A percentile compares a stretch with the other conserved stretches of the same genome.
Evolutionary conservation across 768 basidiomycete species (phyloP).

Genomic region (Stropharia rugosoannulata): DNA sequence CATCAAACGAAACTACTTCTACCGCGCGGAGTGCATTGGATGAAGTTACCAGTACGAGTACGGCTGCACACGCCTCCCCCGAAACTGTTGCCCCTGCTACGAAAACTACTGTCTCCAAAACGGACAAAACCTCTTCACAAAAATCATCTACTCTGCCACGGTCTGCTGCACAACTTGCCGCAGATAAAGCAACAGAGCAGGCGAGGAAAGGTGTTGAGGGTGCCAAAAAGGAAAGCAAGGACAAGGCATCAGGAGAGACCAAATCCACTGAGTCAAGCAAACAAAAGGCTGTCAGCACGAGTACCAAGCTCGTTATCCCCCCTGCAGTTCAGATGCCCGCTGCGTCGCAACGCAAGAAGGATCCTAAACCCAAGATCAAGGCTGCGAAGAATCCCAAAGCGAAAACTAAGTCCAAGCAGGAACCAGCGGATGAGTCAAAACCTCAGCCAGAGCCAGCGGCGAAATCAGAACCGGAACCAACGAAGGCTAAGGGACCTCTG

Average conservation of each 20-base stretch:
- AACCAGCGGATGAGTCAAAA: background rate
- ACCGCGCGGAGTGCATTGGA: too few species aligned
- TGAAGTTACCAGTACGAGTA: too few species aligned
- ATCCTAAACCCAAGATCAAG: background rate
- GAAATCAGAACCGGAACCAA: background rate
- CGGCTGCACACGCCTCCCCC: too few species aligned
- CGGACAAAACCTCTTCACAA: background rate
- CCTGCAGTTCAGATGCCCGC: background rate
- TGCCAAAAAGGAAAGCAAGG: too few species aligned
- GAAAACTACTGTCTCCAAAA: background rate
- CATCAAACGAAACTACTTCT: background rate
- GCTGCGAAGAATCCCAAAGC: background rate
- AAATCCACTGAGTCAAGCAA: background rate
- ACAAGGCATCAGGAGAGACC: too few species aligned
- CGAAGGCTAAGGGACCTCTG: background rate
- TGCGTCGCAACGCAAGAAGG: background rate
- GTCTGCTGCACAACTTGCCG: background rate
- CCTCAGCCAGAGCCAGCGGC: background rate
- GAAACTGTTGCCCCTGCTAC: background rate
- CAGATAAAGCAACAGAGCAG: background rate
- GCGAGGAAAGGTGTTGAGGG: too few species aligned
- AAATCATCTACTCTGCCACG: background rate
- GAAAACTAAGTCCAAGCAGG: background rate
- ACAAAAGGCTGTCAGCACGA: background rate
- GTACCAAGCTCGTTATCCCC: background rate